Conservation (phyloP, 2,329 filamentous ascomycete species). For the Phoma sp. region DNA sequence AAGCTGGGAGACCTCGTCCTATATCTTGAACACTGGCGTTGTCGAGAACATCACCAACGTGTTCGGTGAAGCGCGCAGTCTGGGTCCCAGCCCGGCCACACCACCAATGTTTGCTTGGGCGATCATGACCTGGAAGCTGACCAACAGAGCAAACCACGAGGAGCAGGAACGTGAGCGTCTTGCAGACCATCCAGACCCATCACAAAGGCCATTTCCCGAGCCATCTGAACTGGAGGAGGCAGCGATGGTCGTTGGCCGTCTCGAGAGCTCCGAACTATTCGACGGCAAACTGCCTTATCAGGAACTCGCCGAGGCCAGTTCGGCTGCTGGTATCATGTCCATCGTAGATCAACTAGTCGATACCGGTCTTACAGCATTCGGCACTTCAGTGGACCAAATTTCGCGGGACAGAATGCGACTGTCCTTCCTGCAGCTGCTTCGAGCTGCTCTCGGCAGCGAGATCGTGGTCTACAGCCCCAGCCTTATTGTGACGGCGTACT, state of each 20-base stretch:
- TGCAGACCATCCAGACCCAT: conserved; percentile 28
- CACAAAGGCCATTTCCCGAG: conserved; percentile 18
- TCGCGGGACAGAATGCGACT: conserved; percentile 68
- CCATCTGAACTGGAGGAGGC: conserved; percentile 38
- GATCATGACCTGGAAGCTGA: conserved; percentile 59
- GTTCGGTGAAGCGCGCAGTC: conserved; percentile 63
- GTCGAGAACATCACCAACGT: conserved; percentile 75
- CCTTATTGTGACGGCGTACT: conserved; percentile 69
- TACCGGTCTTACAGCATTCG: conserved; percentile 50
- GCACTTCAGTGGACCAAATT: conserved; percentile 55
- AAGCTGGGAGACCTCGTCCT: conserved; percentile 56
- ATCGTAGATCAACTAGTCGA: conserved; percentile 36
- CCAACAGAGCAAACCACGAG: conserved; percentile 24
- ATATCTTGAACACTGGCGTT: conserved; percentile 71
- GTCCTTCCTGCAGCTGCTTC: conserved; percentile 72
- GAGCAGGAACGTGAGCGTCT: conserved; percentile 38
- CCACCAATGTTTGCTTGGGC: conserved; percentile 84
- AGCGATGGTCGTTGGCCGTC: conserved; percentile 27
- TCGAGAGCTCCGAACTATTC: conserved; percentile 35
- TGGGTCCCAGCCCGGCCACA: conserved; percentile 66
- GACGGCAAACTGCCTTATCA: conserved; percentile 33
- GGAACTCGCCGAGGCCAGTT: conserved; percentile 35
- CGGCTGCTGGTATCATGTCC: conserved; percentile 30
- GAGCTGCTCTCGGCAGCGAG: conserved; percentile 62
- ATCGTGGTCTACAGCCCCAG: conserved; percentile 76